Percentiles rank a stretch among this genome's conserved stretches.
Evolutionary conservation across 805 yeast species (phyloP).

Genomic region (Saccharomycopsis vini): DNA sequence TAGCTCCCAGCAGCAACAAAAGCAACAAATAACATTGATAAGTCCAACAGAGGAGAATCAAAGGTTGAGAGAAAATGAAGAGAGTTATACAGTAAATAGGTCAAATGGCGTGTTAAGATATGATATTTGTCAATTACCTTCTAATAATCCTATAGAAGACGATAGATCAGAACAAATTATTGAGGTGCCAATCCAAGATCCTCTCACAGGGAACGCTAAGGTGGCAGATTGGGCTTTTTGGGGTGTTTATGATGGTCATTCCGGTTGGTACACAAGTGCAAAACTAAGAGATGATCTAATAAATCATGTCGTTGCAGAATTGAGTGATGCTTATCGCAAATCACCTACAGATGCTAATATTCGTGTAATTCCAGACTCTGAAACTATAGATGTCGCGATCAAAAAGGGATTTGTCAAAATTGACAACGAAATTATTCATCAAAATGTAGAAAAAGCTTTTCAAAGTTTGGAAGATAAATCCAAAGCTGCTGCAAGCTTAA

Average conservation of each 20-base stretch:
- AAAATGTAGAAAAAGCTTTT: conserved; percentile 61
- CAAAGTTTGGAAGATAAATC: conserved; percentile 50
- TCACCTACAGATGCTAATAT: conserved; percentile 21
- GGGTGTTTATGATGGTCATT: conserved; percentile 95
- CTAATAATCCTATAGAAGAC: conserved; percentile 92
- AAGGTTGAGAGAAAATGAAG: conserved; percentile 64
- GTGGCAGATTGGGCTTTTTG: conserved; percentile 80
- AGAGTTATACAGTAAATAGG: conserved; percentile 69
- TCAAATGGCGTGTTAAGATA: conserved; percentile 84
- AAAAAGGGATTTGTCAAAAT: conserved; percentile 70
- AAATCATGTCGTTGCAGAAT: conserved; percentile 64
- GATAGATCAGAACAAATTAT: conserved; percentile 79
- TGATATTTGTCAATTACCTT: conserved; percentile 82
- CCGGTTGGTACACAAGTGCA: conserved; percentile 91
- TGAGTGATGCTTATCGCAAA: conserved; percentile 46
- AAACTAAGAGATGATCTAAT: conserved; percentile 74
- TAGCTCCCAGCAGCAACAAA: conserved; percentile 25
- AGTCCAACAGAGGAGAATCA: conserved; percentile 64
- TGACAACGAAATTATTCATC: conserved; percentile 79
- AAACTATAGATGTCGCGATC: conserved; percentile 70
- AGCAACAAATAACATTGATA: conserved; percentile 48
- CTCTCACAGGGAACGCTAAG: conserved; percentile 37
- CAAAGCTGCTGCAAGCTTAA: conserved; percentile 64
- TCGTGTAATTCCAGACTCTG: conserved; percentile 50
- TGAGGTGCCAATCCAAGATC: conserved; percentile 64